Evolutionary conservation across 2,329 filamentous ascomycete species (phyloP).

Genomic region (Cladosporium oxysporum): DNA sequence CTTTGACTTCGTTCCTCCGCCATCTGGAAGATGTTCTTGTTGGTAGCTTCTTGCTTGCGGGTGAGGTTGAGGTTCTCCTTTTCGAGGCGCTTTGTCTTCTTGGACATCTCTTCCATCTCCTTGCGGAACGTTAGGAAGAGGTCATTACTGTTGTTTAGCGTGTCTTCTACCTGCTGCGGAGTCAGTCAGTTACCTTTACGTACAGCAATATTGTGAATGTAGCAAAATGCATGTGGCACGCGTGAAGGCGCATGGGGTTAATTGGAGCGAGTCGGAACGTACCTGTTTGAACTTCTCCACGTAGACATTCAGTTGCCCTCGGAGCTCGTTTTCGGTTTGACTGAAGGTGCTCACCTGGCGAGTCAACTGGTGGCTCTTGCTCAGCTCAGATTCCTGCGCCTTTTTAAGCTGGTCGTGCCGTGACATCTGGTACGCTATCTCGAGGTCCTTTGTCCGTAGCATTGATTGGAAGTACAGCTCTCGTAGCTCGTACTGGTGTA

Average conservation of each 20-base stretch:
- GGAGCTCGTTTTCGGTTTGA: conserved; percentile 89
- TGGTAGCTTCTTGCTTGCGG: conserved; percentile 89
- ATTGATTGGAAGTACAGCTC: conserved; percentile 92
- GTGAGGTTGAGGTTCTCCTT: conserved; percentile 93
- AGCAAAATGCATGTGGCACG: conserved; percentile 14
- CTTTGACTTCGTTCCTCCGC: conserved; percentile 83
- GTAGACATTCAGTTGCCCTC: conserved; percentile 96
- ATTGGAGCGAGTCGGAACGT: conserved; percentile 32
- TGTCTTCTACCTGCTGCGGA: conserved; percentile 87
- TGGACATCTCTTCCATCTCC: conserved; percentile 99
- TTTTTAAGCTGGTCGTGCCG: conserved; percentile 90
- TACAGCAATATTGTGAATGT: conserved; percentile 14
- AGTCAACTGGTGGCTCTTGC: conserved; percentile 81
- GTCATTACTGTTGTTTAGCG: conserved; percentile 96
- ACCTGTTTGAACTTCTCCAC: conserved; percentile 99
- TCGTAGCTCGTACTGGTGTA: conserved; percentile 94
- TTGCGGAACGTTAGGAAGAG: conserved; percentile 95
- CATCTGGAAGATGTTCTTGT: conserved; percentile 95
- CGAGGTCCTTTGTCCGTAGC: conserved; percentile 90
- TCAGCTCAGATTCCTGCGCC: conserved; percentile 76
- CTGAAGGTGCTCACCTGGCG: conserved; percentile 92
- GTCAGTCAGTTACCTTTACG: conserved; percentile 40
- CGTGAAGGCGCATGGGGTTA: conserved; percentile 2
- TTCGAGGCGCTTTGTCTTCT: conserved; percentile 95
- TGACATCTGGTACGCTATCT: conserved; percentile 88